These are phyloP conservation scores for Lepidium aucheri DNA, from an alignment of 345 rosid genomes.

Conservation along the genomic window DNA sequence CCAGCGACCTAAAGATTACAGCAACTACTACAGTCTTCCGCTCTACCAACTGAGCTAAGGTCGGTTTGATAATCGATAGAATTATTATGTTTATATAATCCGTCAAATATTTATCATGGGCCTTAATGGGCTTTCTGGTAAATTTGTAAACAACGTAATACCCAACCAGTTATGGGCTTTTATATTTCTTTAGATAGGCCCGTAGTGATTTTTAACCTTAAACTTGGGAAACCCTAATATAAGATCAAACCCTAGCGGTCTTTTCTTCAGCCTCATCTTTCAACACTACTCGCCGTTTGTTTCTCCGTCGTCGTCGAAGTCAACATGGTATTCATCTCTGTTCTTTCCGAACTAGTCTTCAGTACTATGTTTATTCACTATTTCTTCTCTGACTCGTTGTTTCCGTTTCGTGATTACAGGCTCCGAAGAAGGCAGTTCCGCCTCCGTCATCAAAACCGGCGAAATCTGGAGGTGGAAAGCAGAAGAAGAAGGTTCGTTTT, in stretches of 20 bases:
- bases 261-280: not conserved
- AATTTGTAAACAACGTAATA: not conserved
- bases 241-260: conserved; percentile 6
- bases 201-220: not conserved
- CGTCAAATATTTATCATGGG: not conserved
- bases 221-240: conserved; percentile 7
- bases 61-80: conserved; percentile 23
- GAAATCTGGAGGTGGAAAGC: conserved; percentile 72
- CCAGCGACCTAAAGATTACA: conserved; percentile 61
- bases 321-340: conserved; percentile 8
- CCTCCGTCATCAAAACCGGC: conserved; percentile 72
- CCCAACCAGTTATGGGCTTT: conserved; percentile 8
- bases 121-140: not conserved
- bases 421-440: conserved; percentile 75
- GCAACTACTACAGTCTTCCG: conserved; percentile 76
- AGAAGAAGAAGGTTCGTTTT: conserved; percentile 62
- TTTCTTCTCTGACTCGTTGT: not conserved
- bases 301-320: conserved; percentile 14
- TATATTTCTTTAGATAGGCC: not conserved
- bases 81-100: no score
- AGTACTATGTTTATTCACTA: not conserved
- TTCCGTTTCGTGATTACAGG: conserved; percentile 21
- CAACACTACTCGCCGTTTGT: not conserved
- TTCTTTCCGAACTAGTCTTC: not conserved
- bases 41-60: conserved; percentile 97